Percentiles rank a stretch among this genome's conserved stretches.
Evolutionary conservation across 2,329 filamentous ascomycete species (phyloP).

Genomic region (Trichoderma sp.): DNA sequence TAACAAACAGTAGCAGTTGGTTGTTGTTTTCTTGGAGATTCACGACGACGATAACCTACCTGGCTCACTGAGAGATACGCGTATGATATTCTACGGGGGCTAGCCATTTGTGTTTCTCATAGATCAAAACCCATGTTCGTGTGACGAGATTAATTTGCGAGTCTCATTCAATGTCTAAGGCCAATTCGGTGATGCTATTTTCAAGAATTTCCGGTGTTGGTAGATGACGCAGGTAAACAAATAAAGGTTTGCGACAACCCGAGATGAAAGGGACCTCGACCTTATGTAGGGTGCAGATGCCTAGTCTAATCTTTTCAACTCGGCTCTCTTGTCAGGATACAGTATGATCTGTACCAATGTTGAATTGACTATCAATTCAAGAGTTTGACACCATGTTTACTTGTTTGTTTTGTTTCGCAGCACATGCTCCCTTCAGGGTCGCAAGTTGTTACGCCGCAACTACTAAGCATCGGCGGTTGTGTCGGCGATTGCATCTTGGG

Average conservation of each 20-base stretch:
- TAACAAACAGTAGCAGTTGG: not conserved
- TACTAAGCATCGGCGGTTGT: not conserved
- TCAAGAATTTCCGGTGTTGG: no score
- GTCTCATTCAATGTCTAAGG: not conserved
- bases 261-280: not conserved
- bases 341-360: not conserved
- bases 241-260: not conserved
- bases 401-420: not conserved
- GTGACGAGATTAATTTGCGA: not conserved
- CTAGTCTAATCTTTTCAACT: not conserved
- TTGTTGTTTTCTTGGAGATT: not conserved
- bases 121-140: not conserved
- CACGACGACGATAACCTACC: not conserved
- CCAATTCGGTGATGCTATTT: not conserved
- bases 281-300: not conserved
- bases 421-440: not conserved
- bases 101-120: not conserved
- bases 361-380: not conserved
- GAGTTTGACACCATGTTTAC: not conserved
- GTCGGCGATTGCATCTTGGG: not conserved
- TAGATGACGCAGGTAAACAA: no score
- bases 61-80: not conserved
- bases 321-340: not conserved
- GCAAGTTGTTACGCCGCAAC: not conserved
- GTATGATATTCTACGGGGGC: not conserved